These are phyloP conservation scores for Ceratocystis ficicola DNA, from an alignment of 2,329 filamentous ascomycete species.

Conservation along the genomic window DNA sequence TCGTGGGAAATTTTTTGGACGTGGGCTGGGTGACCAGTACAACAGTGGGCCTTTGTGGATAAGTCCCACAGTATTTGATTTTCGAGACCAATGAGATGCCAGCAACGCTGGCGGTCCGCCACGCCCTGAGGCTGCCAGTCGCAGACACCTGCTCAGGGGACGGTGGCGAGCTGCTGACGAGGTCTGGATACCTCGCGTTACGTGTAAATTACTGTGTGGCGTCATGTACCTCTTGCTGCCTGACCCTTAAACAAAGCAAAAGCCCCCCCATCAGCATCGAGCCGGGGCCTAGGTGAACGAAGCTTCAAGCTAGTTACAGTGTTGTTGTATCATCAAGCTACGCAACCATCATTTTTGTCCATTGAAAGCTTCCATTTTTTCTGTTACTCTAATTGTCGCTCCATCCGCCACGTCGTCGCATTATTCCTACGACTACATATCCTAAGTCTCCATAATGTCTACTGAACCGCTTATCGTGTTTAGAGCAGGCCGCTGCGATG, in stretches of 20 bases:
- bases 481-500: conserved; percentile 82
- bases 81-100: conserved; percentile 13
- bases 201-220: neutral
- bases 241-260: conserved; percentile 11
- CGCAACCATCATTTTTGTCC: neutral
- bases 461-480: conserved; percentile 82
- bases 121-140: neutral
- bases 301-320: conserved; percentile 12
- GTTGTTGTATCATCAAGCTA: conserved; percentile 11
- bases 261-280: neutral
- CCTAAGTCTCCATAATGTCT: conserved; percentile 51
- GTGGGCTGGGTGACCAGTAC: conserved; percentile 20
- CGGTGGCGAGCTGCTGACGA: neutral
- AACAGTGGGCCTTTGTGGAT: conserved; percentile 16
- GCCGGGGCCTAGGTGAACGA: conserved; percentile 1
- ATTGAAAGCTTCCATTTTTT: neutral
- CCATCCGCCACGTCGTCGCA: neutral
- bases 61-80: conserved; percentile 18
- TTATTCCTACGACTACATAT: neutral
- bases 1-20: conserved; percentile 25
- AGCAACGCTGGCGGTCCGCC: neutral
- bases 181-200: neutral
- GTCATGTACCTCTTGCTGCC: conserved; percentile 17
- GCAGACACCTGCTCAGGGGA: neutral
- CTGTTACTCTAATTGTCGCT: neutral